These are phyloP conservation scores for Salix viminalis DNA, from an alignment of 345 rosid species.

Conservation along the genomic window DNA sequence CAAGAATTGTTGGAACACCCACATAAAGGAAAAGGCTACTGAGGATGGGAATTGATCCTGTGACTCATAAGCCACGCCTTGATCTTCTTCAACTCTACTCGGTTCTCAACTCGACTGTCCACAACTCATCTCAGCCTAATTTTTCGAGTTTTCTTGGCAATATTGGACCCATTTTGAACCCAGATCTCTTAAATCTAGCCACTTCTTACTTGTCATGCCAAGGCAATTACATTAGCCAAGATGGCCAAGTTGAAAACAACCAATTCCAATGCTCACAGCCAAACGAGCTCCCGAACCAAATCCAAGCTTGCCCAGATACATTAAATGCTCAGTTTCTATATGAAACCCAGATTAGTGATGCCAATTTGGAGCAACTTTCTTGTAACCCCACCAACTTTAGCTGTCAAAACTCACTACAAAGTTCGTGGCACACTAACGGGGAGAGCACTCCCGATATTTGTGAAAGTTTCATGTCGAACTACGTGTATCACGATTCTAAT, in stretches of 20 bases:
- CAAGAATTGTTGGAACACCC: slow-evolving; percentile 89
- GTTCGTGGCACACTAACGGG: background rate
- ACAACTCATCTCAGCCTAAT: slow-evolving; percentile 27
- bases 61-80: slow-evolving; percentile 67
- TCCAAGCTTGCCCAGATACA: slow-evolving; percentile 2
- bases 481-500: slow-evolving; percentile 1
- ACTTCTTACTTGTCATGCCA: slow-evolving; percentile 20
- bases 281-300: slow-evolving; percentile 16
- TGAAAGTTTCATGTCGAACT: background rate
- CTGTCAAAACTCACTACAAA: background rate
- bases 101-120: slow-evolving; percentile 18
- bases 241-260: slow-evolving; percentile 9
- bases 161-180: slow-evolving; percentile 22
- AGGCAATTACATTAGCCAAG: slow-evolving; percentile 13
- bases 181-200: slow-evolving; percentile 25
- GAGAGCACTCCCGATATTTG: slow-evolving; percentile 3
- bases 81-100: slow-evolving; percentile 37
- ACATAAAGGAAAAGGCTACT: slow-evolving; percentile 62
- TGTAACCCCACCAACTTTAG: slow-evolving; percentile 6
- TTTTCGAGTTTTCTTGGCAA: slow-evolving; percentile 29
- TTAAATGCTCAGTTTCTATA: slow-evolving; percentile 3
- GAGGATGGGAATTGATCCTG: slow-evolving; percentile 84
- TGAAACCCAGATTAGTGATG: slow-evolving; percentile 12
- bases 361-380: slow-evolving; percentile 23
- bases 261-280: slow-evolving; percentile 19